Base-by-base conservation (phyloP, 306 rosid genomes). In the Astragalus glycyphyllos region DNA sequence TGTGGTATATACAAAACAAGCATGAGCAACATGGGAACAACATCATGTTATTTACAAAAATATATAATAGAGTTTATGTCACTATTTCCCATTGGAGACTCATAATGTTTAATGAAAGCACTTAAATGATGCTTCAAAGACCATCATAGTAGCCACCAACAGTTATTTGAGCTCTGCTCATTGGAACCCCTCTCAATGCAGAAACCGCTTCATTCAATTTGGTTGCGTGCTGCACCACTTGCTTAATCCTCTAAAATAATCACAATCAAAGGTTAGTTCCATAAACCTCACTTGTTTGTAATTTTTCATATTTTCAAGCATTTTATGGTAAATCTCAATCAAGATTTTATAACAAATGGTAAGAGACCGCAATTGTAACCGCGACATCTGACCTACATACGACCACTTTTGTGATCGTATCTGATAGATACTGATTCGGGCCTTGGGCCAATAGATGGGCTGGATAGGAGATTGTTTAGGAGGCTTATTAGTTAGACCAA, bases 111-210 rank as follows among this genome's bases (percentile, higher is more conserved):
- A 32, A 49, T 7, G 44, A 34, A 44, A 23, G 34, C 15, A 38
- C 17, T 15, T 20, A 53, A 77, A 61, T 56, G 8, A 65, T 66
- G 55, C 64, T 66, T 74, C 61, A 86, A 16, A 84, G 76, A 44
- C 69, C 85, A 63, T 82, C 90, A 58, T 82, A 85, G 79, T 73
- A 82, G 48, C 96, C 95, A 29, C 92, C 92, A 68, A 34, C 75
- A n/a, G 87, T 88, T 32, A 88, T 81, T 40, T 86, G 95, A 72
- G 96, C 92, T 78, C 88, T 82, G 75, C 57, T 74, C 42, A 86
- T 56, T 31, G 90, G 89, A 48, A 80, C 85, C 11, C 87, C 91
- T 71, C 92, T 84, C 26, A 34, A 85, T 31, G 81, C 88, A 50
- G 96, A 73, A 26, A 83, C 78, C 53, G 92, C 89, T 53, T 85